Evolutionary conservation across 2,329 filamentous ascomycete species (phyloP).

Genomic region (Bipolaris zeicola): DNA sequence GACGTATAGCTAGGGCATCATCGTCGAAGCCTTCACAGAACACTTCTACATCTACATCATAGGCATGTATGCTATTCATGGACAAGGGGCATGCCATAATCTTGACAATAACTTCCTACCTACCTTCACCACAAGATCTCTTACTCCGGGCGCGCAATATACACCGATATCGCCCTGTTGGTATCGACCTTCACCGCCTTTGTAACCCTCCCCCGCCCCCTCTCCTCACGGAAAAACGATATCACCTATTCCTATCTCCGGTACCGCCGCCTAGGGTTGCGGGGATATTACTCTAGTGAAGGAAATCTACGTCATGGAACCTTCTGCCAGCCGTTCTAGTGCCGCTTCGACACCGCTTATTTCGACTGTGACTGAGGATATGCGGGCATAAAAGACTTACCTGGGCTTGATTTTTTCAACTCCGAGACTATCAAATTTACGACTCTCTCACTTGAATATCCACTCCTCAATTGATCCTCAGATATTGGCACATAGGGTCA

Average conservation of each 20-base stretch:
- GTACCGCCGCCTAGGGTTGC: neutral
- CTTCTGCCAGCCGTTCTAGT: neutral
- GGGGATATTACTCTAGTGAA: too few relatives aligned
- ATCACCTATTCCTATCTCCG: neutral
- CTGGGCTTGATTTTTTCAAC: neutral
- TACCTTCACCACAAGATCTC: neutral
- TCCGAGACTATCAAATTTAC: neutral
- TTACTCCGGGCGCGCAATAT: neutral
- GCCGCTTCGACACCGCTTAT: conserved; percentile 8
- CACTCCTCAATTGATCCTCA: neutral
- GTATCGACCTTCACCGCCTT: neutral
- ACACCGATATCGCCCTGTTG: neutral
- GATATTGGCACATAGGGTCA: too few relatives aligned
- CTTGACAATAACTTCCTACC: neutral
- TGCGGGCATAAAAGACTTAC: neutral
- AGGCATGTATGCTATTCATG: neutral
- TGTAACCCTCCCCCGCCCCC: neutral
- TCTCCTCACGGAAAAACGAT: neutral
- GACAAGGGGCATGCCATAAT: neutral
- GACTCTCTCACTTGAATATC: conserved; percentile 13
- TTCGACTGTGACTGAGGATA: neutral
- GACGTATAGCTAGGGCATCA: neutral
- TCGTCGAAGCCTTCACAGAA: neutral
- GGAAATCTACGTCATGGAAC: conserved; percentile 1
- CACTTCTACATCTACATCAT: neutral